phyloP scores from a whole-genome alignment of 192 early-diverging fungal species.

The Kappamyces sp. region DNA sequence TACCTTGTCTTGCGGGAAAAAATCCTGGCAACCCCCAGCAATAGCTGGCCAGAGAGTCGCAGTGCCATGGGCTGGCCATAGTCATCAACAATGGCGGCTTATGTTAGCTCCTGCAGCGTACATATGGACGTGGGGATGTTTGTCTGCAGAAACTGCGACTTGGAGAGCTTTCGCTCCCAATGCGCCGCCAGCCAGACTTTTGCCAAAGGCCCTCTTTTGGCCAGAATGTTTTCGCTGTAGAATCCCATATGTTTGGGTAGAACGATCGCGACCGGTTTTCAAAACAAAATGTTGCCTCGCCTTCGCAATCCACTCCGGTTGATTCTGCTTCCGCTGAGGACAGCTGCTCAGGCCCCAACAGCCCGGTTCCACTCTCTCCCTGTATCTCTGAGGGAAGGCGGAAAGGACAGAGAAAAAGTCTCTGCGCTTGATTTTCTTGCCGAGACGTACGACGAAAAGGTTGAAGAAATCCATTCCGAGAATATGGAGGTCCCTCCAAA shows the following conservation, averaged over 20 bases:
- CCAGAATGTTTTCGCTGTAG: slow-evolving; percentile 37
- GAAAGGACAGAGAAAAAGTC: slow-evolving; percentile 1
- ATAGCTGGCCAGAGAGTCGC: slow-evolving; percentile 90
- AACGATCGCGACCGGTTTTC: too few relatives aligned
- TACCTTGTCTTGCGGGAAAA: slow-evolving; percentile 96
- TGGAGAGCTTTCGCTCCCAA: slow-evolving; percentile 94
- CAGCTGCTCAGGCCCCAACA: too few relatives aligned
- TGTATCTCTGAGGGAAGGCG: neutral
- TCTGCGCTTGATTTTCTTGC: neutral
- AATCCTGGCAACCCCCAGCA: slow-evolving; percentile 91
- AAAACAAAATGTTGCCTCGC: too few relatives aligned
- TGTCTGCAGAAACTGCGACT: slow-evolving; percentile 90
- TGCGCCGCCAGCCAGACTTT: slow-evolving; percentile 98
- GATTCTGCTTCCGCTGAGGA: too few relatives aligned
- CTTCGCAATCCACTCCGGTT: too few relatives aligned
- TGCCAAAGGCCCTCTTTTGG: slow-evolving; percentile 73
- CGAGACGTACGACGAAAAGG: neutral
- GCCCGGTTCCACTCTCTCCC: too few relatives aligned
- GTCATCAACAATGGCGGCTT: slow-evolving; percentile 72
- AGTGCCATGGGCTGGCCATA: slow-evolving; percentile 82
- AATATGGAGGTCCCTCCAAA: slow-evolving; percentile 7
- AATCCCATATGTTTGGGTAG: slow-evolving; percentile 22
- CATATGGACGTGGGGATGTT: slow-evolving; percentile 82
- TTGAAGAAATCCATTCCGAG: neutral
- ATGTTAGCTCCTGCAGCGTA: slow-evolving; percentile 26